Base-by-base conservation (phyloP, 2,329 filamentous ascomycete genomes). In the Fusarium sp. region DNA sequence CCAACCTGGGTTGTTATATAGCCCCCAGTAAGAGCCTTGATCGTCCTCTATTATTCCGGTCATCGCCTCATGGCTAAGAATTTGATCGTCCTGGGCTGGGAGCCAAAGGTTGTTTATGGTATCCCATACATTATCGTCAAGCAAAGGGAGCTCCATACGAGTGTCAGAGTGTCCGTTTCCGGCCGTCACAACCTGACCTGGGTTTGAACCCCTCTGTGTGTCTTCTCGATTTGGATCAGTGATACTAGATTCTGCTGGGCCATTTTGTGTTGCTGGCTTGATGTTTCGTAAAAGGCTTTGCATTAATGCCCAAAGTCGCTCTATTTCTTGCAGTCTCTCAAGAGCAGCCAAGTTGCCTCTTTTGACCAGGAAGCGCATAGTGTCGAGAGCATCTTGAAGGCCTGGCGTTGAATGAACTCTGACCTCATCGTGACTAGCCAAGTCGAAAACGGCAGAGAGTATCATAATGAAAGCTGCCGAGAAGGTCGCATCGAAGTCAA, bases 381-480 rank as follows among this genome's bases (percentile, higher is more conserved):
- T 70, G 1, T 70, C 64, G 22, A 70, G 26, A 2, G 64, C 67
- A 3, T 66, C 67, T 1, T 47, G n/a, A 3, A 71, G 33, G 1
- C 64, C 64, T 2, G 64, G 67, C 4, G 51, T 36, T 4, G 67
- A 55, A 10, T 49, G 55, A 17, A 63, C 54, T 17, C 60, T 71
- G 6, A 61, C 38, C 13, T 36, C 28, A 2, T 52, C 57, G 5
- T 55, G 42, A 24, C 54, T 54, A 8, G 40, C 34, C 5, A 60
- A 62, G 51, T 70, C 69, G 24, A 64, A 60, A 4, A 60, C 44
- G 15, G 45, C 45, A 6, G 61, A 45, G 11, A 67, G 51, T 2
- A 67, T 45, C 59, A 67, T 44, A 17, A 64, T 56, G 19, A 64
- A 63, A 6, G 60, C 59, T 6, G 63, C 54, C 5, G 63, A 67